phyloP scores from a whole-genome alignment of 2,329 filamentous ascomycete genomes.

The Cercospora sojina region DNA sequence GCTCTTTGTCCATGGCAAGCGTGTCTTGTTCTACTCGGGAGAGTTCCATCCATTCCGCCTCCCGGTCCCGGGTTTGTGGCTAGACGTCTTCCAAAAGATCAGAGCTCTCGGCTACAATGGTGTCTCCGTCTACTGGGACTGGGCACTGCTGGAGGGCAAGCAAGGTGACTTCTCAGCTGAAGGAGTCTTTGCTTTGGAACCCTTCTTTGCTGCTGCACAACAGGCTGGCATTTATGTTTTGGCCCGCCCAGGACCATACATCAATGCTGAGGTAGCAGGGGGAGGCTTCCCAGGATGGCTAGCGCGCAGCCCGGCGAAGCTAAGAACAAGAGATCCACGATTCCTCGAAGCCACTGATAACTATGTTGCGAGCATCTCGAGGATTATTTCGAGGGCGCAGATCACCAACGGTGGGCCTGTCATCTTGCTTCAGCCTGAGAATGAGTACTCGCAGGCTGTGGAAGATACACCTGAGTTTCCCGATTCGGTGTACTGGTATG shows the following conservation, averaged over 20 bases:
- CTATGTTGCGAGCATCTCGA: slow-evolving; percentile 62
- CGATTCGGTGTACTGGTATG: slow-evolving; percentile 63
- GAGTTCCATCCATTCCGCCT: slow-evolving; percentile 71
- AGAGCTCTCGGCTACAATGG: slow-evolving; percentile 77
- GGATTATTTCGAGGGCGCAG: slow-evolving; percentile 69
- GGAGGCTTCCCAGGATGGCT: slow-evolving; percentile 82
- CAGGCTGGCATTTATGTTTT: slow-evolving; percentile 75
- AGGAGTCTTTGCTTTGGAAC: slow-evolving; percentile 69
- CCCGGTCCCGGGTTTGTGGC: slow-evolving; percentile 61
- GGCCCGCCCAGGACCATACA: slow-evolving; percentile 53
- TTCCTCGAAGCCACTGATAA: slow-evolving; percentile 67
- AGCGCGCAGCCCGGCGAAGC: slow-evolving; percentile 62
- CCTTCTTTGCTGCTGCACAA: slow-evolving; percentile 73
- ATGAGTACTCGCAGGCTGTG: slow-evolving; percentile 66
- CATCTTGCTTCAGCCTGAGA: slow-evolving; percentile 77
- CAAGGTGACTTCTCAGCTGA: slow-evolving; percentile 67
- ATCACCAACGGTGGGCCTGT: slow-evolving; percentile 81
- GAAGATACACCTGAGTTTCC: slow-evolving; percentile 57
- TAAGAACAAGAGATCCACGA: slow-evolving; percentile 62
- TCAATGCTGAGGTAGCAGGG: slow-evolving; percentile 74
- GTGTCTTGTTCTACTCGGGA: slow-evolving; percentile 69
- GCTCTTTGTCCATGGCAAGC: slow-evolving; percentile 67
- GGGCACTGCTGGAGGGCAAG: slow-evolving; percentile 74
- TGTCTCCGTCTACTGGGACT: slow-evolving; percentile 77
- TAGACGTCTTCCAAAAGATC: slow-evolving; percentile 79